Evolutionary conservation across 768 basidiomycete species (phyloP), one percentile per base, ranked within the genome.

Genomic region (Gyrodon lividus): DNA sequence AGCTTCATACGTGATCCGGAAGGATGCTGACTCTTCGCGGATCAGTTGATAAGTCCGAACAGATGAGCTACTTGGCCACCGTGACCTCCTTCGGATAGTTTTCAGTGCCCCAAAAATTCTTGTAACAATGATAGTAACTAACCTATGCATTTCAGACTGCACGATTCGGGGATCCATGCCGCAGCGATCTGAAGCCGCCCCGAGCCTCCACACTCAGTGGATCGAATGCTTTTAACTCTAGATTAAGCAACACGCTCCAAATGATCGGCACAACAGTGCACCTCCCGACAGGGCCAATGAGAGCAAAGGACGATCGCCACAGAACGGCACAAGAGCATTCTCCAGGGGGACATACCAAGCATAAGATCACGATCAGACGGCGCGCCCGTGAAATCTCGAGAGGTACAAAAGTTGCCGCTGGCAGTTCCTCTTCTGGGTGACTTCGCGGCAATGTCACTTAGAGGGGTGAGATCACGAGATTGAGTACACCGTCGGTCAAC

Each of bases 401-500:
- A 19, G 23, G 17, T 19, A 19, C 17, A 47, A n/a, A 20, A n/a
- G 33, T 52, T 48, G 42, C 38, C 42, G 45, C 46, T 47, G 22
- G n/a, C 19, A 37, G 30, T 59, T 35, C 58, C 58, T 43, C 33
- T 55, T 59, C 22, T 6, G 41, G 53, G 19, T 20, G 5, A 28
- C 58, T 59, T 55, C 57, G 50, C 52, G 26, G 57, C 43, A 51
- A 34, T 19, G 35, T 19, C 16, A 22, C 23, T 14, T 30, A 4
- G 30, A 20, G 46, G 40, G 14, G 24, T 37, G 44, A 43, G 43
- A 38, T 12, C 28, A n/a, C 39, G 20, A 19, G 44, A 50, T 20
- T n/a, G 4, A 9, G 31, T 16, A 19, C n/a, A n/a, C 6, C 24
- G 26, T 14, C 43, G 39, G 22, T 23, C 43, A 26, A 45, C 24